Conservation (phyloP, 116 monocot genomes). For the Dioscorea cayenensis region DNA sequence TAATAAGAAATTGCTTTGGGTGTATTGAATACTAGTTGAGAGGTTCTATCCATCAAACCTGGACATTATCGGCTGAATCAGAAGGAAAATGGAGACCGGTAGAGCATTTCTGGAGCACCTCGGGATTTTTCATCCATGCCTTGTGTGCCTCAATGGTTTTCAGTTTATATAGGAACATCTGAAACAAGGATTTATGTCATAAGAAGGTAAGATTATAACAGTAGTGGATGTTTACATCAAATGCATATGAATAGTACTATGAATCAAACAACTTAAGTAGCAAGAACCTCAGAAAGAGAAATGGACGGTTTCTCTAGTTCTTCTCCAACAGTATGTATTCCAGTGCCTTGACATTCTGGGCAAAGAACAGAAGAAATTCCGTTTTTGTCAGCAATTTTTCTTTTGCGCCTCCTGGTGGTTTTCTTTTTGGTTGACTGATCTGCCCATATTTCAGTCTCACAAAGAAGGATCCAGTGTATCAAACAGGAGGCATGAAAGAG, state of each 20-base stretch:
- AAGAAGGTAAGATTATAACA: too few species aligned
- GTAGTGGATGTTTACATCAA: background rate
- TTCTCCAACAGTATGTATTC: slow-evolving; percentile 35
- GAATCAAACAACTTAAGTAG: background rate
- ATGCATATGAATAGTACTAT: background rate
- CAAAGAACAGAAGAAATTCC: slow-evolving; percentile 58
- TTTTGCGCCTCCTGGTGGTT: slow-evolving; percentile 51
- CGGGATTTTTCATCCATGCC: slow-evolving; percentile 81
- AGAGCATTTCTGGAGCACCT: slow-evolving; percentile 68
- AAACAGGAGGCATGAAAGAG: slow-evolving; percentile 85
- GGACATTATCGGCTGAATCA: slow-evolving; percentile 18
- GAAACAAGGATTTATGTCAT: slow-evolving; percentile 3
- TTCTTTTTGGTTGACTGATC: slow-evolving; percentile 26
- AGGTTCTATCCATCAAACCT: slow-evolving; percentile 20
- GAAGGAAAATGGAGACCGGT: slow-evolving; percentile 63
- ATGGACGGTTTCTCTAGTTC: slow-evolving; percentile 56
- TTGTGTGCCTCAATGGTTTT: slow-evolving; percentile 59
- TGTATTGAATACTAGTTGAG: background rate
- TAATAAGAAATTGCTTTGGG: background rate
- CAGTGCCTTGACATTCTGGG: slow-evolving; percentile 86
- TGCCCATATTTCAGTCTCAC: slow-evolving; percentile 57
- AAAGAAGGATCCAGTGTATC: slow-evolving; percentile 85
- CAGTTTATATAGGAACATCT: slow-evolving; percentile 73
- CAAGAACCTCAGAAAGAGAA: slow-evolving; percentile 51
- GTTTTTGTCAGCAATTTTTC: slow-evolving; percentile 26